Evolutionary conservation across 2,329 filamentous ascomycete genomes (phyloP).

Genomic region (Apiospora sp.): DNA sequence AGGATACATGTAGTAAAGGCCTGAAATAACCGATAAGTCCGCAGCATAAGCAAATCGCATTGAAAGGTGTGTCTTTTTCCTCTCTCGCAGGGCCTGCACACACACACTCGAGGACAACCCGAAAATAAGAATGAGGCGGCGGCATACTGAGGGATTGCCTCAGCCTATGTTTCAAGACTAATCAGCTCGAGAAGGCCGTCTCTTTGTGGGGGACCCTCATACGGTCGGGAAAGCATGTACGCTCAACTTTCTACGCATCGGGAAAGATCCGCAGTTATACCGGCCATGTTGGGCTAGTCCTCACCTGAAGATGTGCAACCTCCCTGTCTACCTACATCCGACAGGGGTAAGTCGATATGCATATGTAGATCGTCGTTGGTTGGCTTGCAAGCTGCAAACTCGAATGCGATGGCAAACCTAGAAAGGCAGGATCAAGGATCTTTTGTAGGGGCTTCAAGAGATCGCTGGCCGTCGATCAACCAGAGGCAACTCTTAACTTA

Average conservation of each 20-base stretch:
- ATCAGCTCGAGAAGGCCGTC: not conserved
- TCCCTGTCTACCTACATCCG: conserved; percentile 9
- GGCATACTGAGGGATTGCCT: not conserved
- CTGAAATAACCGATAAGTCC: not conserved
- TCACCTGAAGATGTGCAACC: conserved; percentile 21
- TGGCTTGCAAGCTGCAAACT: not conserved
- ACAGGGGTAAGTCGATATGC: conserved; percentile 15
- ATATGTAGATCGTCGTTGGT: conserved; percentile 6
- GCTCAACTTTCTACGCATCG: not conserved
- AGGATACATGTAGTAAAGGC: not conserved
- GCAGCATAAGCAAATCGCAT: no score
- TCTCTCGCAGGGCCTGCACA: not conserved
- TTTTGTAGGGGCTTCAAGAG: not conserved
- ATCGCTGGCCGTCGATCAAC: not conserved
- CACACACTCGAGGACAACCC: no score
- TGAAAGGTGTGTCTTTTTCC: not conserved
- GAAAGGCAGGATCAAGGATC: not conserved
- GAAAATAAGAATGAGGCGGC: not conserved
- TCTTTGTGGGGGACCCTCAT: not conserved
- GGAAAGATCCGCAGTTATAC: conserved; percentile 20
- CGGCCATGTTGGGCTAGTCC: not conserved
- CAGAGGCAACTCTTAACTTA: not conserved
- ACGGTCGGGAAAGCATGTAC: not conserved
- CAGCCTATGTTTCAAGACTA: conserved; percentile 15
- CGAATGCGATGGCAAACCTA: not conserved